A percentile compares a stretch with the other conserved stretches of the same genome.
Conservation (phyloP, 2,329 filamentous ascomycete species). For the Eutypa lata region DNA sequence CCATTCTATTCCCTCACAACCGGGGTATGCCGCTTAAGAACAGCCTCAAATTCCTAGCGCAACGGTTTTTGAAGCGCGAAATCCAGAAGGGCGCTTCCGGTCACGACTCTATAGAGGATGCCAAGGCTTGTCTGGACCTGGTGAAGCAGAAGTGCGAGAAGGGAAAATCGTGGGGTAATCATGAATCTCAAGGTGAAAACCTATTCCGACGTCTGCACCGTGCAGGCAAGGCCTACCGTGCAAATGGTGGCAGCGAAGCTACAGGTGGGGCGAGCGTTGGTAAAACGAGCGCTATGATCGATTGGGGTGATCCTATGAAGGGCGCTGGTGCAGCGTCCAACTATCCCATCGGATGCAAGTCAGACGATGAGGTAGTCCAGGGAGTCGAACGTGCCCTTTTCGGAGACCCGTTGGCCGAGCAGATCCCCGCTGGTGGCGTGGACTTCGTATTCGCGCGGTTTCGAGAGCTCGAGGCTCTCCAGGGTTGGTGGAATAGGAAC, state of each 20-base stretch:
- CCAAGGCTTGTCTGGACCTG: constrained; percentile 84
- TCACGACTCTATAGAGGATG: constrained; percentile 92
- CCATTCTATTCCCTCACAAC: constrained; percentile 85
- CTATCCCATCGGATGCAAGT: constrained; percentile 53
- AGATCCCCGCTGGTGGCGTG: constrained; percentile 58
- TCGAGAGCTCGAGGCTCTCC: constrained; percentile 61
- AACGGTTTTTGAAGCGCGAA: constrained; percentile 81
- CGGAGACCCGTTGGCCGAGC: constrained; percentile 55
- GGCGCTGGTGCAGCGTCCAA: constrained; percentile 56
- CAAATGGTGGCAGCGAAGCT: constrained; percentile 56
- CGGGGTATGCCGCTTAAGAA: constrained; percentile 87
- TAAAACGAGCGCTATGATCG: constrained; percentile 72
- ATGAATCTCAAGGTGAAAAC: constrained; percentile 76
- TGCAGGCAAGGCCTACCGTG: constrained; percentile 59
- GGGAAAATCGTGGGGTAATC: constrained; percentile 80
- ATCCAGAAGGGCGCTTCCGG: constrained; percentile 78
- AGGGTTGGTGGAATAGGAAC: constrained; percentile 66
- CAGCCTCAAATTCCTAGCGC: constrained; percentile 82
- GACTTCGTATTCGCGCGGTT: constrained; percentile 67
- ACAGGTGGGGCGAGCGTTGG: constrained; percentile 52
- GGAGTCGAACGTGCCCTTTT: constrained; percentile 56
- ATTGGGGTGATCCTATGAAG: constrained; percentile 78
- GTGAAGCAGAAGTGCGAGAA: constrained; percentile 95
- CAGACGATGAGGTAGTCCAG: constrained; percentile 56
- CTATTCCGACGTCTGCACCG: constrained; percentile 80